These are phyloP conservation scores for Nemania abortiva DNA, from an alignment of 2,329 filamentous ascomycete species.

Conservation along the genomic window DNA sequence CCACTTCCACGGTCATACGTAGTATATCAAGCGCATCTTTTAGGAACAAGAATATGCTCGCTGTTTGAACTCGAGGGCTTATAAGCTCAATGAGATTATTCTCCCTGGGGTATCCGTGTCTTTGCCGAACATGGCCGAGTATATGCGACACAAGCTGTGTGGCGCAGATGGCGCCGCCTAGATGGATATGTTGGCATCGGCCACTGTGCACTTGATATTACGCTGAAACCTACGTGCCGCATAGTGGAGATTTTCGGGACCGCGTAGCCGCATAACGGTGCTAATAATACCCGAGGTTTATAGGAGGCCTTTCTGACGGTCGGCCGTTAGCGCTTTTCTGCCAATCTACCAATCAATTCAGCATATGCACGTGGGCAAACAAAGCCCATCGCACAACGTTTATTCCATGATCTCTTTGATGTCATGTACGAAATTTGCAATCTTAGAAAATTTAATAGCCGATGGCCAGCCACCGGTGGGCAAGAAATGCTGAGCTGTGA, in stretches of 20 bases:
- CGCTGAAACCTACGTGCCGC: background rate
- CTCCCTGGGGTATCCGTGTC: background rate
- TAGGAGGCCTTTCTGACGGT: too few species aligned
- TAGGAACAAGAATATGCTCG: background rate
- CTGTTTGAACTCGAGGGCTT: background rate
- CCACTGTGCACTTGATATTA: background rate
- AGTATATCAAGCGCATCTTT: background rate
- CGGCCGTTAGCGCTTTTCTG: too few species aligned
- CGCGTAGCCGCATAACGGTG: background rate
- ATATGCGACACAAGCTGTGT: background rate
- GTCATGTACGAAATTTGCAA: too few species aligned
- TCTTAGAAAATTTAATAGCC: too few species aligned
- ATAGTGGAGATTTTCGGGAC: background rate
- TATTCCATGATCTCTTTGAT: too few species aligned
- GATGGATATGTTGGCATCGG: background rate
- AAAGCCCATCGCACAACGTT: too few species aligned
- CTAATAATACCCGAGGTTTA: too few species aligned
- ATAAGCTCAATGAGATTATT: background rate
- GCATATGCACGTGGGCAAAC: too few species aligned
- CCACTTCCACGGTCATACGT: background rate
- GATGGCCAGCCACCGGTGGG: too few species aligned
- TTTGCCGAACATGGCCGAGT: background rate
- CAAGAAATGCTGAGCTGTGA: too few species aligned
- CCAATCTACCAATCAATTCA: too few species aligned
- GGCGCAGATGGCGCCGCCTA: background rate